Conservation (phyloP, 2,329 filamentous ascomycete genomes). For the Gaeumannomyces tritici region DNA sequence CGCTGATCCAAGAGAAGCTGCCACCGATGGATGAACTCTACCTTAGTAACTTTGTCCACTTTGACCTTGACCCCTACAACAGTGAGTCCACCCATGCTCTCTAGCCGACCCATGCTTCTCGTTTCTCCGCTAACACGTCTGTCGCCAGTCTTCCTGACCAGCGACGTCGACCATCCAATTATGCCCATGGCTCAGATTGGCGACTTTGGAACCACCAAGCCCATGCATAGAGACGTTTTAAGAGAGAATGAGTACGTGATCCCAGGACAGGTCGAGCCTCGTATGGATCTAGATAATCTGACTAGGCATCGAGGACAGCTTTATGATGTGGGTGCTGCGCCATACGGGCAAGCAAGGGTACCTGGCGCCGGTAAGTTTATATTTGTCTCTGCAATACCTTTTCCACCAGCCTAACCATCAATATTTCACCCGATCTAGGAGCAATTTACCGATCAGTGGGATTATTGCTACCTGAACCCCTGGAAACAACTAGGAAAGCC, state of each 20-base stretch:
- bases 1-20: not conserved
- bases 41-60: not conserved
- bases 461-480: not conserved
- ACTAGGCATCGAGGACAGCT: not conserved
- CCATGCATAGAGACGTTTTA: not conserved
- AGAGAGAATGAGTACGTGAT: not conserved
- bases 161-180: not conserved
- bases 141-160: not conserved
- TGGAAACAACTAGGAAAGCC: not conserved
- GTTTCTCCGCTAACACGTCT: not conserved
- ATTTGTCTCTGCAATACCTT: no score
- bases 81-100: not conserved
- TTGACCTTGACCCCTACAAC: conserved; percentile 1
- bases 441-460: conserved; percentile 1
- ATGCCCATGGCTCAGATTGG: not conserved
- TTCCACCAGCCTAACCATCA: not conserved
- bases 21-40: not conserved
- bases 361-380: not conserved
- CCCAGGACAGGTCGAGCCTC: no score
- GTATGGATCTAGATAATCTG: not conserved
- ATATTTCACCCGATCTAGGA: not conserved
- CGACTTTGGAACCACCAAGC: not conserved
- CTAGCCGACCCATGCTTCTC: not conserved
- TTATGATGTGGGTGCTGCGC: not conserved
- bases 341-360: not conserved